Percentiles rank a stretch among this genome's conserved stretches.
Conservation (phyloP, 768 basidiomycete genomes). For the Suillus ampliporus region DNA sequence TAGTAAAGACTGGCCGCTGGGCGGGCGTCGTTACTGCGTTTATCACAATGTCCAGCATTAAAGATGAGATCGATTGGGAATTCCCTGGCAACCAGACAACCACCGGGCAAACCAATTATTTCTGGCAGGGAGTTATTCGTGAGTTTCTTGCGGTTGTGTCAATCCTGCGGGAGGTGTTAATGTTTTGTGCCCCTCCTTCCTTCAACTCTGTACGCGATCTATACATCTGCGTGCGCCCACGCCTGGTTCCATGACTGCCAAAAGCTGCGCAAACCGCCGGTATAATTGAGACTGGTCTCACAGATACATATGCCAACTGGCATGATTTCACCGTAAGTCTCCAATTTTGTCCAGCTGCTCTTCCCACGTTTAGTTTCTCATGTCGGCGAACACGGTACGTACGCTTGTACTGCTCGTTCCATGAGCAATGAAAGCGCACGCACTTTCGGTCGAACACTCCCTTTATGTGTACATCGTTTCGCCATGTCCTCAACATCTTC, state of each 20-base stretch:
- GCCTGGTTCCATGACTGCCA: slow-evolving; percentile 1
- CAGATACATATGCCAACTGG: slow-evolving; percentile 72
- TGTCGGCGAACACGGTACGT: neutral
- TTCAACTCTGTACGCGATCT: neutral
- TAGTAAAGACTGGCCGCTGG: slow-evolving; percentile 84
- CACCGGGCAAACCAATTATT: slow-evolving; percentile 78
- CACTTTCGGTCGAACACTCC: neutral
- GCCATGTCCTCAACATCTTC: neutral
- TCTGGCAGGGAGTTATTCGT: slow-evolving; percentile 79
- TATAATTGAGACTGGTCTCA: slow-evolving; percentile 48
- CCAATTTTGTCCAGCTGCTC: neutral
- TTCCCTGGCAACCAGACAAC: slow-evolving; percentile 70
- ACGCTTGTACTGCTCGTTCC: neutral
- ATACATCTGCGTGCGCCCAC: neutral
- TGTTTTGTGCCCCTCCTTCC: neutral
- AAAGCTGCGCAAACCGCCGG: slow-evolving; percentile 52
- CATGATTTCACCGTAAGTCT: slow-evolving; percentile 74
- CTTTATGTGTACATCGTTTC: neutral
- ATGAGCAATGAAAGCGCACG: neutral
- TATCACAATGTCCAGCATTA: slow-evolving; percentile 84
- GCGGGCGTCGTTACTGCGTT: slow-evolving; percentile 83
- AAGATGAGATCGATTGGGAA: slow-evolving; percentile 90
- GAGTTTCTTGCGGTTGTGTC: slow-evolving; percentile 31
- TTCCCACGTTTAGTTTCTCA: neutral
- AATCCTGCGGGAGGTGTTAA: neutral